Evolutionary conservation across 176 grass and related monocot species (phyloP), one percentile per base, ranked within the genome.

Genomic region (Elymus sibiricus): DNA sequence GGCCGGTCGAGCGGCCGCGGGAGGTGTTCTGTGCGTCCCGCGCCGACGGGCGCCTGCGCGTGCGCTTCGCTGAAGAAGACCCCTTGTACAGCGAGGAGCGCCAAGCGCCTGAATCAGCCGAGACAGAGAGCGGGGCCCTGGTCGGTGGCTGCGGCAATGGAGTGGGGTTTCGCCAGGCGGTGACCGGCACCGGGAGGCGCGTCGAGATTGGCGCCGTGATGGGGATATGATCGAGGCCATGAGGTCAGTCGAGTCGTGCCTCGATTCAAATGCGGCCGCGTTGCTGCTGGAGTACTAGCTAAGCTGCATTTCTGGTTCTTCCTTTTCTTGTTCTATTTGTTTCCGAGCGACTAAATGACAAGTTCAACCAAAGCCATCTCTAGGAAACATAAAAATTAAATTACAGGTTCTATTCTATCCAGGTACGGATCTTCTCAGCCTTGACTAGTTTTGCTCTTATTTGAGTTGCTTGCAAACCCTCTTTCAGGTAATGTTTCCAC

Each of bases 11-110:
- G 12, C 79, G 19, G 21, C 84, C 87, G 22, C 74, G 74, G 9
- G 81, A 86, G 26, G 83, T 91, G 5, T 92, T 98, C 82, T 91
- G 80, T 62, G 84, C 87, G 11, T 75, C 81, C 4, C 92, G 96
- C 56, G 78, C 76, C 38, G 90, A 67, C 47, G 93, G 93, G 0
- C 88, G 93, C 58, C 87, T 98, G n/a, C 80, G 25, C 11, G 86
- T 98, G 53, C 79, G 71, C 17, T 70, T 94, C 72, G 83, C 87
- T 5, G 78, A 9, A 4, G 56, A 51, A 26, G 81, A n/a, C 64
- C 14, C 11, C 15, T 75, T 16, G 46, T 49, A 14, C 39, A 11
- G 1, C 32, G 47, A 47, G 0, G 49, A 39, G 10, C 11, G 11
- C 4, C 24, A 67, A 39, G 56, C 58, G 34, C 21, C 7, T 2